A percentile compares a stretch with the other conserved stretches of the same genome.
Conservation (phyloP, 345 rosid species). For the Gossypium raimondii region DNA sequence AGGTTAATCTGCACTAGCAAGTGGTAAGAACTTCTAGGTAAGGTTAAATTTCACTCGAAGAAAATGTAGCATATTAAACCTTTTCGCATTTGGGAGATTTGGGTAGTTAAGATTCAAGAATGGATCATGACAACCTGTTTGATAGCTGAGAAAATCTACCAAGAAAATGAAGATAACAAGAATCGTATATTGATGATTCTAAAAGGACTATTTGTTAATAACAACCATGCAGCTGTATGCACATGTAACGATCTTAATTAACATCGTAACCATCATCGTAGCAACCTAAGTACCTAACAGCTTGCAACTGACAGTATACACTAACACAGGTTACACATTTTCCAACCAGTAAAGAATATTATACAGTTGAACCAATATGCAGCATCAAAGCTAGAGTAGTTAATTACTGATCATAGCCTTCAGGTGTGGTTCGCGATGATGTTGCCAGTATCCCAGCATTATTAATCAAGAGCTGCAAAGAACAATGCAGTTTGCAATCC, state of each 20-base stretch:
- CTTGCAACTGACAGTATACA: too few species aligned
- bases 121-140: too few species aligned
- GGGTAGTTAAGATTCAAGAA: too few species aligned
- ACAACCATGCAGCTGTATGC: too few species aligned
- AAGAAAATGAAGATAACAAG: too few species aligned
- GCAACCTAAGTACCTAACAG: too few species aligned
- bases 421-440: conserved; percentile 47
- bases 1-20: not conserved
- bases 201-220: too few species aligned
- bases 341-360: not conserved
- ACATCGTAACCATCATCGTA: too few species aligned
- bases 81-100: not conserved
- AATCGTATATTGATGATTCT: too few species aligned
- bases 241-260: too few species aligned
- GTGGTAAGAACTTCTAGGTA: not conserved
- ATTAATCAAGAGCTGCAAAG: conserved; percentile 79
- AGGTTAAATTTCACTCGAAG: not conserved
- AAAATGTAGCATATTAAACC: conserved; percentile 6
- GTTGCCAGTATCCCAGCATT: conserved; percentile 93
- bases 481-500: conserved; percentile 65
- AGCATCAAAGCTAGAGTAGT: not conserved
- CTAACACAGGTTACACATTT: not conserved
- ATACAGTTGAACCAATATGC: not conserved
- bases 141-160: too few species aligned
- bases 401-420: conserved; percentile 79